phyloP scores from a whole-genome alignment of 768 basidiomycete species.

The Lentinula raphanica region DNA sequence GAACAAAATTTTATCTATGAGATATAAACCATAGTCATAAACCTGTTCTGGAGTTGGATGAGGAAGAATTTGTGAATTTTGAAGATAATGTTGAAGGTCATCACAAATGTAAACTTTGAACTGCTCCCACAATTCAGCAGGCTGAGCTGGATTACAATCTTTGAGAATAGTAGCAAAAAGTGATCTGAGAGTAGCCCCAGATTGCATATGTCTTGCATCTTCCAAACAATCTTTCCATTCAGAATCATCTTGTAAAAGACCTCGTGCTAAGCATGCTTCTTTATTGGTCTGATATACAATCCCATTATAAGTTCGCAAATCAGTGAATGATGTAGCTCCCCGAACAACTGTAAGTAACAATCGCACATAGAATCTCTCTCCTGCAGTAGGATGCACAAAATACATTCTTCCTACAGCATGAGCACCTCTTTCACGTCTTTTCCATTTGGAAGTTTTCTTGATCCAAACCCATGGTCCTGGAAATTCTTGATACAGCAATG shows the following conservation, averaged over 20 bases:
- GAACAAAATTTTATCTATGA: conserved; percentile 22
- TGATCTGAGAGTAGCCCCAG: conserved; percentile 19
- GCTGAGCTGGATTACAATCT: conserved; percentile 11
- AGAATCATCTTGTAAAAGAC: not conserved
- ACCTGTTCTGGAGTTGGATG: not conserved
- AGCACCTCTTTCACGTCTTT: conserved; percentile 1
- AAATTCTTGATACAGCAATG: conserved; percentile 20
- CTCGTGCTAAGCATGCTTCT: not conserved
- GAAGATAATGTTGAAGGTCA: conserved; percentile 31
- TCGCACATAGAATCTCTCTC: conserved; percentile 34
- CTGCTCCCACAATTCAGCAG: conserved; percentile 32
- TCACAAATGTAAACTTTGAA: conserved; percentile 35
- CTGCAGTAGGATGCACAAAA: conserved; percentile 21
- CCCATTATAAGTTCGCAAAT: not conserved
- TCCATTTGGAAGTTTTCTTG: not conserved
- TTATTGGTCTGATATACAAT: not conserved
- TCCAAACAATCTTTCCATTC: conserved; percentile 12
- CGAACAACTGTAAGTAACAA: conserved; percentile 32
- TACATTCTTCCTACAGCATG: conserved; percentile 27
- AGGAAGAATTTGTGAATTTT: conserved; percentile 14
- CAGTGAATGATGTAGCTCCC: conserved; percentile 24
- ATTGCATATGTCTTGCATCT: conserved; percentile 35
- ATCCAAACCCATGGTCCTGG: conserved; percentile 18
- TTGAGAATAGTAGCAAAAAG: not conserved
- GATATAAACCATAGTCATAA: conserved; percentile 35